Evolutionary conservation across 2,329 filamentous ascomycete species (phyloP), one percentile per base, ranked within the genome.

Genomic region (Fusarium siculi): DNA sequence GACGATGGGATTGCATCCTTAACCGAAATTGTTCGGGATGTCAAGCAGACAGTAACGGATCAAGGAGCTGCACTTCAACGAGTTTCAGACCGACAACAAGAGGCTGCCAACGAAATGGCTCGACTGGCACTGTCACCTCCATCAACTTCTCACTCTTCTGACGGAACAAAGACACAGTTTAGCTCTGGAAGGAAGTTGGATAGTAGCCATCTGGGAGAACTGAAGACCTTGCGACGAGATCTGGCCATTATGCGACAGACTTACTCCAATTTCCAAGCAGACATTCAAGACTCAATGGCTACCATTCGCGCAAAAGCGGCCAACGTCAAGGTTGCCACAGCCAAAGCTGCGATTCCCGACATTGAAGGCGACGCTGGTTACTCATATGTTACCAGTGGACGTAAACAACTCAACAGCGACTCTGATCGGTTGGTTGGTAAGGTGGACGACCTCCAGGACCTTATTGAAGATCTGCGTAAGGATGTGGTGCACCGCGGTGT

Each of bases 371-470:
- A 93, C 74, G 91, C 90, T n/a, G 96, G 96, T 39, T 93, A 95
- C 74, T 87, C 91, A 14, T 96, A 98, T 78, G 94, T 99, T 74
- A 92, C 93, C 74, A 89, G 87, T 40, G 96, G 96, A 54, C 97
- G 97, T 81, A 97, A 97, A 83, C 89, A 92, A 66, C 90, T 99
- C 68, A 93, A 92, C 56, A 87, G 92, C 32, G 96, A 98, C 80
- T 97, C 94, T 1, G 96, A 98, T 81, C 92, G 91, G 71, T 91
- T 99, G 63, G 95, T 99, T 74, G 92, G 91, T 75, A 93, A 94
- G 79, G 96, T 99, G 16, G 96, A 99, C 80, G 96, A 98, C 79
- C 88, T 99, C n/a, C 96, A 98, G 83, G 96, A 99, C 81, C 87
- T 96, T 61, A 94, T 99, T 25, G 96, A 99, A 82, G 96, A 99